These are phyloP conservation scores for Colletotrichum falcatum DNA, from an alignment of 2,329 filamentous ascomycete species.

Conservation along the genomic window DNA sequence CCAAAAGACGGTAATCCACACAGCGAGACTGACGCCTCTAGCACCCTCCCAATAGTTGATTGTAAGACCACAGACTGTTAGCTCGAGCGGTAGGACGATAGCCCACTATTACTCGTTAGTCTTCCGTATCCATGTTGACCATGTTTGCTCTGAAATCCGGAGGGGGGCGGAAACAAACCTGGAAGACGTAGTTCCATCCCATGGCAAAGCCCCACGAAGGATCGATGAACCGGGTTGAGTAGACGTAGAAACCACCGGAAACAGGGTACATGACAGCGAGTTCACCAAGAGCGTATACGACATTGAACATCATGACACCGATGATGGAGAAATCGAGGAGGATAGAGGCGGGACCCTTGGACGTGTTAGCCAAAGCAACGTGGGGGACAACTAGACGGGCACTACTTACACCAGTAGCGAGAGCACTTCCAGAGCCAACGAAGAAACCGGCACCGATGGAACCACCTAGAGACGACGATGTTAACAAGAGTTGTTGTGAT, in stretches of 20 bases:
- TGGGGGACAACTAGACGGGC: neutral
- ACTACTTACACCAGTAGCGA: conserved; percentile 58
- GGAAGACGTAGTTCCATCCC: conserved; percentile 63
- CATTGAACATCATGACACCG: conserved; percentile 66
- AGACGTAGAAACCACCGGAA: conserved; percentile 69
- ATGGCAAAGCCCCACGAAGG: conserved; percentile 66
- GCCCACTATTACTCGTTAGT: conserved; percentile 50
- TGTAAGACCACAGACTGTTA: conserved; percentile 63
- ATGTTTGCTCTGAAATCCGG: neutral
- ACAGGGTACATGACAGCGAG: conserved; percentile 67
- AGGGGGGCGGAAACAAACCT: conserved; percentile 42
- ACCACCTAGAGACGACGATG: conserved; percentile 1
- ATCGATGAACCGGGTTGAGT: conserved; percentile 68
- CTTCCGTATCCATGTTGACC: neutral
- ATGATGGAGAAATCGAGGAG: conserved; percentile 61
- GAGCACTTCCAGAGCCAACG: conserved; percentile 66
- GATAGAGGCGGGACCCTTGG: conserved; percentile 50
- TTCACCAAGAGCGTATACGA: conserved; percentile 70
- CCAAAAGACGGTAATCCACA: conserved; percentile 69
- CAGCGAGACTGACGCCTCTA: conserved; percentile 55
- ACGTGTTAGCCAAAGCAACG: conserved; percentile 3
- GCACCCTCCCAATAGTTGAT: conserved; percentile 59
- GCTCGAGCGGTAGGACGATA: conserved; percentile 60
- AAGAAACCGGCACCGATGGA: conserved; percentile 73
- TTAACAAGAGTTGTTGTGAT: neutral